Percentiles rank a stretch among this genome's conserved stretches.
Conservation (phyloP, 495 filamentous ascomycete genomes). For the Hypomontagnella monticulosa region DNA sequence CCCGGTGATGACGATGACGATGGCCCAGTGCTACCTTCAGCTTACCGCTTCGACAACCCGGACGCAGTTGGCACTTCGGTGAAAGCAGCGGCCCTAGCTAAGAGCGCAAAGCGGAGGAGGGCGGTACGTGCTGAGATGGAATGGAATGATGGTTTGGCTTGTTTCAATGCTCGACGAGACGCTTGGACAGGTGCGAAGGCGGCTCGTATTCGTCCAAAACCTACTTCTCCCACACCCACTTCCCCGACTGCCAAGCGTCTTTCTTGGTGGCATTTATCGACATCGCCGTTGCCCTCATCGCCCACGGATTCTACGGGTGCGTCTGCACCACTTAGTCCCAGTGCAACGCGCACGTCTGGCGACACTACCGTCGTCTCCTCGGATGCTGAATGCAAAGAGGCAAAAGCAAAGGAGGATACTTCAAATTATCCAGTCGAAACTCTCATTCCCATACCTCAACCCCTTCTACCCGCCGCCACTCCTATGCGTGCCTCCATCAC, state of each 20-base stretch:
- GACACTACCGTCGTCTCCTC: conserved; percentile 41
- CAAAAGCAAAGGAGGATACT: conserved; percentile 29
- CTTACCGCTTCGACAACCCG: conserved; percentile 72
- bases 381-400: conserved; percentile 37
- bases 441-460: conserved; percentile 68
- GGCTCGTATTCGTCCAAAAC: conserved; percentile 53
- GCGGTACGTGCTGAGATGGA: conserved; percentile 76
- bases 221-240: conserved; percentile 40
- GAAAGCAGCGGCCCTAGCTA: conserved; percentile 49
- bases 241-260: conserved; percentile 48
- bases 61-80: conserved; percentile 64
- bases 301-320: conserved; percentile 34
- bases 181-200: conserved; percentile 84
- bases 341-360: conserved; percentile 41
- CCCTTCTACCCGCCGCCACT: conserved; percentile 72
- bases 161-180: conserved; percentile 78
- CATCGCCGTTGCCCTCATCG: conserved; percentile 34
- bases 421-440: conserved; percentile 54
- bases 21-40: conserved; percentile 42
- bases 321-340: conserved; percentile 38
- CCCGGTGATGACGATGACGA: conserved; percentile 49
- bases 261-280: conserved; percentile 48
- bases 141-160: conserved; percentile 84
- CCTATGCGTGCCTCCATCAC: conserved; percentile 78
- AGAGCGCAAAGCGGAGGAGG: conserved; percentile 68